These are phyloP conservation scores for Takakia lepidozioides DNA, from an alignment of 225 moss, liverwort and hornwort genomes.

Conservation along the genomic window DNA sequence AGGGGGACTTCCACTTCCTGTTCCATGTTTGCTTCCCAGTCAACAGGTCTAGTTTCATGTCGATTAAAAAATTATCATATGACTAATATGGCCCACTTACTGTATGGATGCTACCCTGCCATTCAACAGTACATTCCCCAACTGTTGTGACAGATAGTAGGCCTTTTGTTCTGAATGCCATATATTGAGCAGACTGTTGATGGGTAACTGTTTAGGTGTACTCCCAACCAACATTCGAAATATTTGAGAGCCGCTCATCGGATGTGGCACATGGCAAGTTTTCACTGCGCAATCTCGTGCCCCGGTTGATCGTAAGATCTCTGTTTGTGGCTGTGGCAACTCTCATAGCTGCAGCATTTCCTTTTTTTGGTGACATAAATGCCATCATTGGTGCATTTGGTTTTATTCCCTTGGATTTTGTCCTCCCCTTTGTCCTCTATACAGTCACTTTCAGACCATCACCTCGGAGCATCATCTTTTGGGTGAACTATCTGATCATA, in stretches of 20 bases:
- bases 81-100: too few relatives aligned
- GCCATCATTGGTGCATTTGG: conserved; percentile 60
- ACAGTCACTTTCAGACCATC: conserved; percentile 36
- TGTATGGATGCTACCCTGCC: too few relatives aligned
- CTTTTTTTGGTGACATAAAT: conserved; percentile 59
- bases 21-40: too few relatives aligned
- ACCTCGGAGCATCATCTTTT: conserved; percentile 26
- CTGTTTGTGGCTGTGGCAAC: conserved; percentile 37
- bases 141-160: too few relatives aligned
- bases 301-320: conserved; percentile 40
- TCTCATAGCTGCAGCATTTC: conserved; percentile 52
- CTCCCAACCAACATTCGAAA: conserved; percentile 62
- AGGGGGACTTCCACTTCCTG: too few relatives aligned
- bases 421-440: conserved; percentile 59
- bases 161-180: too few relatives aligned
- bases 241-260: conserved; percentile 38
- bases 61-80: too few relatives aligned
- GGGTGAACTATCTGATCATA: conserved; percentile 31
- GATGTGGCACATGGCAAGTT: conserved; percentile 32
- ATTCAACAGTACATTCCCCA: too few relatives aligned
- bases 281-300: conserved; percentile 25
- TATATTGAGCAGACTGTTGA: too few relatives aligned
- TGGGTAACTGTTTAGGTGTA: too few relatives aligned
- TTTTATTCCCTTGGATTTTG: conserved; percentile 59
- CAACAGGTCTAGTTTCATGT: too few relatives aligned